Percentiles rank a stretch among this genome's conserved stretches.
phyloP scores from a whole-genome alignment of 2,329 filamentous ascomycete genomes.

The Microcyclospora tardicrescens region DNA sequence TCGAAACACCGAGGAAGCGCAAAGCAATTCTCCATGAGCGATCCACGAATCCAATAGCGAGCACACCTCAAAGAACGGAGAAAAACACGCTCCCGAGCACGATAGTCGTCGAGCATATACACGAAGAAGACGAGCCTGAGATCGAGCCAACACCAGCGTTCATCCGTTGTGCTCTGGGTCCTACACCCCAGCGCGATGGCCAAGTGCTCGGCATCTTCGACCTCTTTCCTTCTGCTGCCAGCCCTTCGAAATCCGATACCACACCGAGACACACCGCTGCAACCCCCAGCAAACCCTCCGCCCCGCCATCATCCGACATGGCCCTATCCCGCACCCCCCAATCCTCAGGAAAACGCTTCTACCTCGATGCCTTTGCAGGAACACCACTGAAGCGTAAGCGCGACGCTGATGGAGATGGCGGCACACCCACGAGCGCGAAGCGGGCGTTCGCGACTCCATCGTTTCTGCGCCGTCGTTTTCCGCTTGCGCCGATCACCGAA shows the following conservation, averaged over 20 bases:
- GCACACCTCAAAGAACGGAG: constrained; percentile 7
- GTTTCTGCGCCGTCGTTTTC: constrained; percentile 46
- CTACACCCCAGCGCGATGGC: constrained; percentile 69
- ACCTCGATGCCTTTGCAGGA: constrained; percentile 47
- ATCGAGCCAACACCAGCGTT: constrained; percentile 22
- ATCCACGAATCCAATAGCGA: constrained; percentile 4
- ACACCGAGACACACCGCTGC: constrained; percentile 9
- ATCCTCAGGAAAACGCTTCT: constrained; percentile 46
- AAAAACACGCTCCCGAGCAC: neutral
- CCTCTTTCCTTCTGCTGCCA: constrained; percentile 42
- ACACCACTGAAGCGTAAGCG: constrained; percentile 46
- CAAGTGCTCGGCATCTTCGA: constrained; percentile 68
- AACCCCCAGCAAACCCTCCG: constrained; percentile 26
- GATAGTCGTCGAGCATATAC: constrained; percentile 3
- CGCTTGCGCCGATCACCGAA: constrained; percentile 45
- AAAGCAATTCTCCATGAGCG: constrained; percentile 3
- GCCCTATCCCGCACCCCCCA: constrained; percentile 31
- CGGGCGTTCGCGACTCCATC: constrained; percentile 52
- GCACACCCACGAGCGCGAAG: constrained; percentile 15
- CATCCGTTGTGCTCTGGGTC: constrained; percentile 41
- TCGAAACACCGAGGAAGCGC: constrained; percentile 26
- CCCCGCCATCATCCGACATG: constrained; percentile 5
- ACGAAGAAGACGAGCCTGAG: constrained; percentile 12
- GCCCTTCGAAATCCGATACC: constrained; percentile 22
- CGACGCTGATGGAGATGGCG: constrained; percentile 21